Base-by-base conservation (phyloP, 768 basidiomycete species). In the Agrocybe pediades region DNA sequence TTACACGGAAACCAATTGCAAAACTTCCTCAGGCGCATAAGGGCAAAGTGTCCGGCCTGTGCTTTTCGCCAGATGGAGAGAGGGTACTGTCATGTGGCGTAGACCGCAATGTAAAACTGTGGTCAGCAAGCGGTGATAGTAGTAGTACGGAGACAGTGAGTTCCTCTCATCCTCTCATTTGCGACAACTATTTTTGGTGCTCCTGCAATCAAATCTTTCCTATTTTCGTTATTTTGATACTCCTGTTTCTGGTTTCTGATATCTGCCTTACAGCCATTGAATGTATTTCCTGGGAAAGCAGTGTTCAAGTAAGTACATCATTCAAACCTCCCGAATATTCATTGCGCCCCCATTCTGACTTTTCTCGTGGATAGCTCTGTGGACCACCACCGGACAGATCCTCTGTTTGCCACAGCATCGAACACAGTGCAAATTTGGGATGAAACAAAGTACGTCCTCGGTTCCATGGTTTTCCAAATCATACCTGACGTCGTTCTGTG, bases 351-450 rank as follows among this genome's bases (percentile, higher is more conserved):
- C 56, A 55, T 51, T 53, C 27, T 40, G 19, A 15, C 45, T 40
- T 33, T 33, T 26, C 41, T 48, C 50, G 60, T 47, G 48, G 58
- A 51, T 62, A 96, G 95, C 65, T 88, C 90, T 41, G 91, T 99
- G 70, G 94, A 98, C 62, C 97, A 98, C 65, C 97, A 98, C 67
- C 82, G 88, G 42, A 83, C 84, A 29, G 90, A 95, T 53, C 77
- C 88, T n/a, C 70, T 94, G 3, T 99, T 99, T 62, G 96, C 95
- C 0, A 95, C 96, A 0, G 95, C 94, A 2, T 96, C 94, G 0
- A 92, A 88, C 61, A 81, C 83, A 44, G 95, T 99, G 6, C 96
- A 98, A 68, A 81, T 99, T 60, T 99, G 97, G 97, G 97, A 99
- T 62, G 94, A 98, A 71, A 95, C 88, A 30, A 93, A 93, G 91